These are phyloP conservation scores for Cryptosporidium ryanae DNA, from an alignment of 169 alveolate genomes.

Conservation along the genomic window DNA sequence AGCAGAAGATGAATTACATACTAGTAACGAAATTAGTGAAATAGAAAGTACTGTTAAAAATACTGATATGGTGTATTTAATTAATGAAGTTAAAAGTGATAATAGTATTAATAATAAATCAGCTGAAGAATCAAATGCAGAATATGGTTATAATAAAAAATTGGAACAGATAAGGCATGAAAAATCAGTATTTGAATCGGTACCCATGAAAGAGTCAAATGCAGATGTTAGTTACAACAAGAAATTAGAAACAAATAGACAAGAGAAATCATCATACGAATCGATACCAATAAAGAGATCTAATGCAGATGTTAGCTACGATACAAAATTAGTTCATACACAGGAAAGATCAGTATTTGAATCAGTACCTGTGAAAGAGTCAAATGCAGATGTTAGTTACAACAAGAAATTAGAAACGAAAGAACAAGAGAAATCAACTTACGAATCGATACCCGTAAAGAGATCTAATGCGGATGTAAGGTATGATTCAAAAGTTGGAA, in stretches of 20 bases:
- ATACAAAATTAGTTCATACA: neutral
- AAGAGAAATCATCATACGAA: slow-evolving; percentile 11
- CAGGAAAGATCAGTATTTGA: slow-evolving; percentile 22
- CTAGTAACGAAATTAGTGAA: slow-evolving; percentile 44
- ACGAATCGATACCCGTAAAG: slow-evolving; percentile 13
- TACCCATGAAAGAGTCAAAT: neutral
- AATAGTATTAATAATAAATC: no score
- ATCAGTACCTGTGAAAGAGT: neutral
- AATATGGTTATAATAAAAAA: slow-evolving; percentile 2
- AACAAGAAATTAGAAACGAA: neutral
- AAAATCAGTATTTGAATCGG: slow-evolving; percentile 29
- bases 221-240: slow-evolving; percentile 41
- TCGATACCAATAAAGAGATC: slow-evolving; percentile 8
- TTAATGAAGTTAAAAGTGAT: neutral
- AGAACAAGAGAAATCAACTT: slow-evolving; percentile 5
- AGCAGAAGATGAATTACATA: neutral
- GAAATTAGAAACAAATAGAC: neutral
- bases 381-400: slow-evolving; percentile 21
- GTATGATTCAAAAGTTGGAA: slow-evolving; percentile 2
- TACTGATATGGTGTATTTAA: neutral
- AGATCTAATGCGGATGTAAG: slow-evolving; percentile 20
- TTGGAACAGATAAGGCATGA: neutral
- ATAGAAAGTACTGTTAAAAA: neutral
- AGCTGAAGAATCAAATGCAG: neutral
- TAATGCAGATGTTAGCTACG: slow-evolving; percentile 54